These are phyloP conservation scores for Aspergillus terreus DNA, from an alignment of 2,329 filamentous ascomycete genomes.

Conservation along the genomic window DNA sequence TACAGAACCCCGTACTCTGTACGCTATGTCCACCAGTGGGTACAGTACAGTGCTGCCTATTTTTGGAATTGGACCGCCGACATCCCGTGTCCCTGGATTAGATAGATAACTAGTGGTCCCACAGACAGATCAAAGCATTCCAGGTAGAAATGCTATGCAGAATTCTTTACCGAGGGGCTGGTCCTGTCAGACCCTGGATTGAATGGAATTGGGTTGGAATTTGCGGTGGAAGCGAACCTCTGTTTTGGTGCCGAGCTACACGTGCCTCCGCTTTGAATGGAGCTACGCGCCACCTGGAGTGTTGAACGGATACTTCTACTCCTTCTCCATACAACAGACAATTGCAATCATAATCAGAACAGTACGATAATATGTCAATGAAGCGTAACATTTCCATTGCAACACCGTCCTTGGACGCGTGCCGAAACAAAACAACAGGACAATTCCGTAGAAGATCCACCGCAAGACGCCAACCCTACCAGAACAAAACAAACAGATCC, in stretches of 20 bases:
- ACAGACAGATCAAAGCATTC: no score
- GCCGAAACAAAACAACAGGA: constrained; percentile 14
- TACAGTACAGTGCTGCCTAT: neutral
- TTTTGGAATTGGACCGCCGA: neutral
- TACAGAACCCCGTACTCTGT: no score
- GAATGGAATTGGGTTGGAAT: no score
- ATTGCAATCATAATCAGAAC: no score
- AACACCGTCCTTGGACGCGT: constrained; percentile 10
- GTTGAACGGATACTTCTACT: neutral
- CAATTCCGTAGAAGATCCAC: constrained; percentile 32
- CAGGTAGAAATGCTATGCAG: no score
- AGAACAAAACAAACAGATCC: constrained; percentile 23
- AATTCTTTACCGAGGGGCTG: no score
- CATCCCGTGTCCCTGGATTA: no score
- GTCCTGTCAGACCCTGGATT: neutral
- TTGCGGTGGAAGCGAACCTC: neutral
- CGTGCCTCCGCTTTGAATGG: neutral
- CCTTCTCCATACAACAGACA: no score
- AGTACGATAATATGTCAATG: neutral
- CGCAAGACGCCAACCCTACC: constrained; percentile 35
- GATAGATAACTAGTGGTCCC: no score
- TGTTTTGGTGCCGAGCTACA: neutral
- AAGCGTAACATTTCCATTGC: constrained; percentile 20
- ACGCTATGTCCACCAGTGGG: neutral
- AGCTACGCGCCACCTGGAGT: neutral